These are phyloP conservation scores for Botrytis hyacinthi DNA, from an alignment of 2,329 filamentous ascomycete species.

Conservation along the genomic window DNA sequence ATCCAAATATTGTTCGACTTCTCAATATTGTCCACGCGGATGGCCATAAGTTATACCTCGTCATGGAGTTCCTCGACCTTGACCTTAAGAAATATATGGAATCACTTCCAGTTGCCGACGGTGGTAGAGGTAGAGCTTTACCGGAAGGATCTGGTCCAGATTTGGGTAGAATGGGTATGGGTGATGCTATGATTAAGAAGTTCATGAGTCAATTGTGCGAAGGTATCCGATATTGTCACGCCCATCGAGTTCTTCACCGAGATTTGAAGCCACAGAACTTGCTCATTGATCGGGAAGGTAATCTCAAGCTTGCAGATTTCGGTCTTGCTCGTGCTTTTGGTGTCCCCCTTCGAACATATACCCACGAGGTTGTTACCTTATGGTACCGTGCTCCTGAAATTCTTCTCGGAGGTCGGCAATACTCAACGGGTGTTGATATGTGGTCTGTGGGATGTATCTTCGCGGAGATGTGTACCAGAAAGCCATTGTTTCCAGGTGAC, in stretches of 20 bases:
- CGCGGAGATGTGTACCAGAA: conserved; percentile 93
- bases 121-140: conserved; percentile 79
- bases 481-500: conserved; percentile 88
- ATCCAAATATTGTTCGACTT: conserved; percentile 84
- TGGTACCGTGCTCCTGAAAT: conserved; percentile 94
- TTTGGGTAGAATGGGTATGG: conserved; percentile 67
- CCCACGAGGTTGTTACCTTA: conserved; percentile 90
- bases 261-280: conserved; percentile 91
- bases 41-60: conserved; percentile 90
- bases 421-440: conserved; percentile 93
- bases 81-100: conserved; percentile 98
- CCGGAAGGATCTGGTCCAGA: conserved; percentile 70
- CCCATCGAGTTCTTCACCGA: conserved; percentile 81
- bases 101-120: conserved; percentile 77
- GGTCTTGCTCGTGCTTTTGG: conserved; percentile 87
- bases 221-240: conserved; percentile 84
- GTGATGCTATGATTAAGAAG: conserved; percentile 81
- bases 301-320: conserved; percentile 88
- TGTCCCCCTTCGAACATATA: conserved; percentile 87
- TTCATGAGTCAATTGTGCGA: conserved; percentile 88
- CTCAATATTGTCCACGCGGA: conserved; percentile 93
- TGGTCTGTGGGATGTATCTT: conserved; percentile 95
- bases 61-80: conserved; percentile 87
- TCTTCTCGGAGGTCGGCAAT: conserved; percentile 83
- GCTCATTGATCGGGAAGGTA: conserved; percentile 80